These are phyloP conservation scores for Podospora bellae-mahoneyi DNA, from an alignment of 495 filamentous ascomycete genomes.

Conservation along the genomic window DNA sequence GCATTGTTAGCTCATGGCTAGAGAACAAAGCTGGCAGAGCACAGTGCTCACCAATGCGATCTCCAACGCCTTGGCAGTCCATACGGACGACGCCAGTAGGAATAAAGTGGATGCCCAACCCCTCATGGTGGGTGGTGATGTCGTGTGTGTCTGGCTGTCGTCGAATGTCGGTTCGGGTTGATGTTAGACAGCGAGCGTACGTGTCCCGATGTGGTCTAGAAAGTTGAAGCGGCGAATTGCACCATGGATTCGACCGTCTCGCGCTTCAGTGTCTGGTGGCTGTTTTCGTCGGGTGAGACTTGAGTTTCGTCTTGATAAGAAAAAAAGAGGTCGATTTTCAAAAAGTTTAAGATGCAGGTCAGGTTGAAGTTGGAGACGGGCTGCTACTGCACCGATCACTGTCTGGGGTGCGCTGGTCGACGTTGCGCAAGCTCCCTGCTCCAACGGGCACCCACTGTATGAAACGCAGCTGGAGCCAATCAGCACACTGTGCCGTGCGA, in stretches of 20 bases:
- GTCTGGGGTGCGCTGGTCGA: not conserved
- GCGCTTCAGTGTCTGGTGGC: not conserved
- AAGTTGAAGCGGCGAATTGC: not conserved
- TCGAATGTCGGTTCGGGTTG: not conserved
- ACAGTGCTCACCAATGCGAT: slow-evolving; percentile 47
- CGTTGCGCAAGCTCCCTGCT: slow-evolving; percentile 19
- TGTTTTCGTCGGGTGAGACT: not conserved
- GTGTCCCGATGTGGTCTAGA: not conserved
- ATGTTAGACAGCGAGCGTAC: slow-evolving; percentile 3
- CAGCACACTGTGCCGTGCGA: slow-evolving; percentile 7
- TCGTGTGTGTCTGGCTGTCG: slow-evolving; percentile 14
- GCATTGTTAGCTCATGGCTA: slow-evolving; percentile 11
- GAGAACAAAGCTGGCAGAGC: not conserved
- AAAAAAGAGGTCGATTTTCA: no score
- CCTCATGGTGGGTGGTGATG: slow-evolving; percentile 37
- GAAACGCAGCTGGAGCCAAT: not conserved
- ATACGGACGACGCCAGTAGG: slow-evolving; percentile 50
- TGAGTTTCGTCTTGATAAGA: not conserved
- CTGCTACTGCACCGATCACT: not conserved
- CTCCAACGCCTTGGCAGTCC: slow-evolving; percentile 60
- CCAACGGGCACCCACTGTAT: slow-evolving; percentile 10
- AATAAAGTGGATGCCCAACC: slow-evolving; percentile 37
- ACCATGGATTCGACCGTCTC: slow-evolving; percentile 7
- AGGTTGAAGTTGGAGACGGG: slow-evolving; percentile 2
- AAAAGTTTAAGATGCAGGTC: no score